These are phyloP conservation scores for Mortierella sp. DNA, from an alignment of 371 early-diverging fungal species.

Conservation along the genomic window DNA sequence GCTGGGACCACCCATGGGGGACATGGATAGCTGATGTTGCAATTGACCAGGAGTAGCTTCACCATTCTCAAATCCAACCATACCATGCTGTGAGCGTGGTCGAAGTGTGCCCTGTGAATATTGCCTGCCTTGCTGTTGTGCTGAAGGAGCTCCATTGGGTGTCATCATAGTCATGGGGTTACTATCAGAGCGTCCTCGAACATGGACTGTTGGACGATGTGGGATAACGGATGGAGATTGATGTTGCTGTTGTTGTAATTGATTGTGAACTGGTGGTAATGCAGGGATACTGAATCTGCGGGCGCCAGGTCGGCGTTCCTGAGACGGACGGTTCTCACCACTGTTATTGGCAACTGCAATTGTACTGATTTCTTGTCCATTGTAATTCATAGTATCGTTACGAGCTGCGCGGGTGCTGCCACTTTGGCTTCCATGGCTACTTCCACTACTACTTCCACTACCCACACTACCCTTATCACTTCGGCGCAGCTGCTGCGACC, in stretches of 20 bases:
- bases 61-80: slow-evolving; percentile 2
- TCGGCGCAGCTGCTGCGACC: slow-evolving; percentile 5
- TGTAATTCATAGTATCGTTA: neutral
- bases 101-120: neutral
- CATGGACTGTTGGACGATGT: slow-evolving; percentile 18
- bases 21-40: slow-evolving; percentile 20
- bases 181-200: slow-evolving; percentile 40
- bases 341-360: slow-evolving; percentile 42
- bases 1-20: slow-evolving; percentile 17
- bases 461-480: slow-evolving; percentile 9
- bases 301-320: slow-evolving; percentile 7
- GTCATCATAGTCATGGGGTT: slow-evolving; percentile 3
- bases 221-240: slow-evolving; percentile 4
- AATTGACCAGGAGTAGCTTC: slow-evolving; percentile 3
- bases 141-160: neutral
- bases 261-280: slow-evolving; percentile 4
- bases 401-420: slow-evolving; percentile 15
- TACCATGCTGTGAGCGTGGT: slow-evolving; percentile 20
- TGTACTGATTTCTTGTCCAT: slow-evolving; percentile 28
- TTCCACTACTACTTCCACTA: slow-evolving; percentile 10
- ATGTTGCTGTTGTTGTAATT: too few species aligned
- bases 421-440: slow-evolving; percentile 20
- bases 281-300: slow-evolving; percentile 25
- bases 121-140: neutral
- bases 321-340: slow-evolving; percentile 5